Percentiles rank a stretch among this genome's conserved stretches.
These are phyloP conservation scores for Neurospora sublineolata DNA, from an alignment of 495 filamentous ascomycete genomes.

Conservation along the genomic window DNA sequence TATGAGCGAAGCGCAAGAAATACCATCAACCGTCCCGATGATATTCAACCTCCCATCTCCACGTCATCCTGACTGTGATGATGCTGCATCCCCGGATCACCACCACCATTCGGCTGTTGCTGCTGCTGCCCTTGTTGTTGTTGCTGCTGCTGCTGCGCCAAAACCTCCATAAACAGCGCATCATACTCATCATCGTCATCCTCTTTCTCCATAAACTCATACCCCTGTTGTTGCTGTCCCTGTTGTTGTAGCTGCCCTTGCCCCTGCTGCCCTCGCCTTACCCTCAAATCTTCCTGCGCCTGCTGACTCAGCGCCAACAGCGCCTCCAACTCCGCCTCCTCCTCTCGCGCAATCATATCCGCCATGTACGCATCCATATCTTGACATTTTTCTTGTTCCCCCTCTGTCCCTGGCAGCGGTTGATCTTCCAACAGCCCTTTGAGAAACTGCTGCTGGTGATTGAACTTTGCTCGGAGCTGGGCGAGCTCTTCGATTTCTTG, in stretches of 20 bases:
- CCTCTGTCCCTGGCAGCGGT: conserved; percentile 12
- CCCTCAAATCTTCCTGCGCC: conserved; percentile 4
- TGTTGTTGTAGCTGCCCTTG: neutral
- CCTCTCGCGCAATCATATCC: conserved; percentile 38
- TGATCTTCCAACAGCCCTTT: conserved; percentile 27
- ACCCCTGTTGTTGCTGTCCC: neutral
- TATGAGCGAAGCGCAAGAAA: neutral
- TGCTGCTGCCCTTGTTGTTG: neutral
- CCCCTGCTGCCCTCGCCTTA: neutral
- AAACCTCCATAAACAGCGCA: conserved; percentile 42
- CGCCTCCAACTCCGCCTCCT: conserved; percentile 49
- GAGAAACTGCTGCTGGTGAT: conserved; percentile 26
- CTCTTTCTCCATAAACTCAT: conserved; percentile 40
- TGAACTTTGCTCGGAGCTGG: conserved; percentile 28
- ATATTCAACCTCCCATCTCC: conserved; percentile 19
- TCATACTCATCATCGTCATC: conserved; percentile 37
- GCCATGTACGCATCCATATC: conserved; percentile 33
- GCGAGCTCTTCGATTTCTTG: conserved; percentile 35
- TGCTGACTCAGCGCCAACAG: conserved; percentile 32
- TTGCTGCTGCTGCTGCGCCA: conserved; percentile 6
- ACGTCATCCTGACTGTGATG: conserved; percentile 8
- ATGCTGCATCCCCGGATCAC: neutral
- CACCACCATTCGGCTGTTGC: neutral
- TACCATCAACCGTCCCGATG: neutral
- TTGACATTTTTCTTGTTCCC: neutral